Conservation (phyloP, 2,329 filamentous ascomycete species). For the Hymenoscyphus occultus region DNA sequence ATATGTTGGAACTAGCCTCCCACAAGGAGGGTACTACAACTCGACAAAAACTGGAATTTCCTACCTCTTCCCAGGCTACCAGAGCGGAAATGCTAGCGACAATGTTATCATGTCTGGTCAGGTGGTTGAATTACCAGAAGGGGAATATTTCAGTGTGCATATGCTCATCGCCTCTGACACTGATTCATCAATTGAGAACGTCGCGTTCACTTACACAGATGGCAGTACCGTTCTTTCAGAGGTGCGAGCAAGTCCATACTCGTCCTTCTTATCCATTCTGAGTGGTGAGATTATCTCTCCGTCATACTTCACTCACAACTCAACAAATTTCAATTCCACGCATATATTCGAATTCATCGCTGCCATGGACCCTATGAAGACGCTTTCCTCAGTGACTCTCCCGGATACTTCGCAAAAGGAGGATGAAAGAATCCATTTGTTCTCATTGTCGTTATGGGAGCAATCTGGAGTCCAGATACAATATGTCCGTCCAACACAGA, state of each 20-base stretch:
- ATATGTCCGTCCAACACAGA: constrained; percentile 44
- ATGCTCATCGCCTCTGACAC: constrained; percentile 45
- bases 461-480: constrained; percentile 40
- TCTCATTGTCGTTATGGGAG: constrained; percentile 42
- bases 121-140: constrained; percentile 36
- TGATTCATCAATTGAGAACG: constrained; percentile 39
- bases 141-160: constrained; percentile 42
- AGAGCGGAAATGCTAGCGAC: constrained; percentile 36
- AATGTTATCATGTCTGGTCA: constrained; percentile 46
- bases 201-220: constrained; percentile 45
- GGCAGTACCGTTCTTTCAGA: constrained; percentile 41
- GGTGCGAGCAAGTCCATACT: constrained; percentile 45
- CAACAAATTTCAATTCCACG: constrained; percentile 43
- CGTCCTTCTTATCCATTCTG: constrained; percentile 44
- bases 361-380: constrained; percentile 39
- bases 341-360: constrained; percentile 47
- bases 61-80: constrained; percentile 45
- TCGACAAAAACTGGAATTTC: constrained; percentile 42
- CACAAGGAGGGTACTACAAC: constrained; percentile 37
- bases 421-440: constrained; percentile 43
- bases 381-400: constrained; percentile 41
- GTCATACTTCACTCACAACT: constrained; percentile 40
- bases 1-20: constrained; percentile 39
- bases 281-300: constrained; percentile 47
- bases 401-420: constrained; percentile 39